Base-by-base conservation (phyloP, 2,329 filamentous ascomycete species). In the Gnomoniopsis sp. region DNA sequence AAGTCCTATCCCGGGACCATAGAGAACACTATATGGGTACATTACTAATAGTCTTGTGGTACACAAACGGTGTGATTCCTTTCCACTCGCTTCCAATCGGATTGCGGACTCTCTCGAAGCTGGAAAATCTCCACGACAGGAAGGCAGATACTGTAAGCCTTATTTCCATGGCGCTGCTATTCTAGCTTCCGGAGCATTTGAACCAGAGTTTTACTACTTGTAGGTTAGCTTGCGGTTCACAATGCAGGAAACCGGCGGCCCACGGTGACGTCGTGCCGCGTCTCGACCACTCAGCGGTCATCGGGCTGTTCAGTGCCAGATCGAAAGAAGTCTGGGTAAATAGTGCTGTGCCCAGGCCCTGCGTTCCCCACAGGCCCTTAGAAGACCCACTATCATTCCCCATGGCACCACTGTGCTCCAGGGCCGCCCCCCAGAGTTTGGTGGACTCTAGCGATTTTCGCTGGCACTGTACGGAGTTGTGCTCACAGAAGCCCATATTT, bases 191-290 rank as follows among this genome's bases (percentile, higher is more conserved):
- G 52, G 59, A 55, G 51, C 58, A 38, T 57, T 54, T 38, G 22
- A 15, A 34, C 54, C 38, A 55, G 48, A 34, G 22, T 30, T 34
- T 49, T 21, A 19, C 51, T 26, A 11, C 19, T 55, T 55, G 23
- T 15, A 23, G 59, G 46, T 48, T 58, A 58, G 47, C 15, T 21
- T 22, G 14, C 34, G 26, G 33, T 21, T 30, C 34, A 8, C 14
- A 34, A 38, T 44, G 43, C 46, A 55, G 17, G 36, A 23, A 23
- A 50, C 34, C 49, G 38, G 49, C 46, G 49, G 51, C 43, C 59
- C 33, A 58, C 48, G 52, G 54, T 61, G 59, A 61, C 59, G 59
- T 61, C 53, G 55, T 49, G 55, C 55, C 23, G 59, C 59, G 59
- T 61, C 56, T 59, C 58, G 55, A 26, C 44, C 53, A 52, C 36